Percentiles rank a stretch among this genome's conserved stretches.
These are phyloP conservation scores for Linaria vulgaris DNA, from an alignment of 257 asterid species.

Conservation along the genomic window DNA sequence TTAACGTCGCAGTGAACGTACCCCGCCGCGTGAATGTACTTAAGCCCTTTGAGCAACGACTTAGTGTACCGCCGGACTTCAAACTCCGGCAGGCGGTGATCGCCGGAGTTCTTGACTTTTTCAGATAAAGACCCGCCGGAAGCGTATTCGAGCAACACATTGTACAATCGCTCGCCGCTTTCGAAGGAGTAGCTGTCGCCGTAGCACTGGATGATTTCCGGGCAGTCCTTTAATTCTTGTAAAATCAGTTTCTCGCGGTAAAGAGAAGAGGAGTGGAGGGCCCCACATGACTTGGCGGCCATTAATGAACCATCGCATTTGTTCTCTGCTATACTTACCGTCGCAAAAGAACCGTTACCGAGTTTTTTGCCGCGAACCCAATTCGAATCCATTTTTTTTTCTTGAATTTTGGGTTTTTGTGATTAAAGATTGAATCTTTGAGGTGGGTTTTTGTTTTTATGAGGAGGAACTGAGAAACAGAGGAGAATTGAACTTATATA, in stretches of 20 bases:
- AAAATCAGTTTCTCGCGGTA: constrained; percentile 53
- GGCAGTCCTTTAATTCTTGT: constrained; percentile 58
- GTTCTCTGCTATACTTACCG: constrained; percentile 58
- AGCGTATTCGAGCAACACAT: constrained; percentile 77
- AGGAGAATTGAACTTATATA: no score
- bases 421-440: neutral
- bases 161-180: constrained; percentile 70
- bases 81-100: constrained; percentile 34
- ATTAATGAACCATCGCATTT: constrained; percentile 32
- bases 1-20: constrained; percentile 88
- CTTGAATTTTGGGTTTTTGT: constrained; percentile 2
- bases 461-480: constrained; percentile 16
- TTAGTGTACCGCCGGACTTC: constrained; percentile 49
- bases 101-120: constrained; percentile 38
- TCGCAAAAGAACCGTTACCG: constrained; percentile 85
- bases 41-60: constrained; percentile 54
- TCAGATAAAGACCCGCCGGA: constrained; percentile 64
- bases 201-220: constrained; percentile 60
- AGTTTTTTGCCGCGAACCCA: constrained; percentile 72
- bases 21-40: constrained; percentile 56
- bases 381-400: constrained; percentile 47
- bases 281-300: constrained; percentile 75
- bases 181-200: constrained; percentile 61
- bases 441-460: neutral
- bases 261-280: constrained; percentile 45